These are phyloP conservation scores for Closterium sp. DNA, from an alignment of 139 green algal genomes.

Conservation along the genomic window DNA sequence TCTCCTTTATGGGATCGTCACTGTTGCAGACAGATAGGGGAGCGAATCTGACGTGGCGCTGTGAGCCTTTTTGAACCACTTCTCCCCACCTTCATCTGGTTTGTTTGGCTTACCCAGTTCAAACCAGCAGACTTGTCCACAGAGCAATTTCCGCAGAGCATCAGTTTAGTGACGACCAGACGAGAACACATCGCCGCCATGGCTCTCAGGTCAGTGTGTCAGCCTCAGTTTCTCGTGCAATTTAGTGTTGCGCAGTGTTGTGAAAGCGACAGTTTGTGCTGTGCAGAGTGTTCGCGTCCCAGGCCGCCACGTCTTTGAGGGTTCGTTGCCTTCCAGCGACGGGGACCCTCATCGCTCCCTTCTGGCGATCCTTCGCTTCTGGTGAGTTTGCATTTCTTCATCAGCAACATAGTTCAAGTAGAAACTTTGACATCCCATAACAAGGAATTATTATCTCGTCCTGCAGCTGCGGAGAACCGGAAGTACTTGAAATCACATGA, in stretches of 20 bases:
- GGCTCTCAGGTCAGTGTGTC: background rate
- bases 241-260: background rate
- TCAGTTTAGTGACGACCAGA: background rate
- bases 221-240: background rate
- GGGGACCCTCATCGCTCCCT: background rate
- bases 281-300: slow-evolving; percentile 6
- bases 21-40: background rate
- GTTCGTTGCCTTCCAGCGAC: background rate
- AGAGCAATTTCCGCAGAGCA: background rate
- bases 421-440: background rate
- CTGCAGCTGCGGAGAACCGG: slow-evolving; percentile 43
- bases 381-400: background rate
- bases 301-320: slow-evolving; percentile 13
- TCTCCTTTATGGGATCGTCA: background rate
- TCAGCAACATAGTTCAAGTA: too few relatives aligned
- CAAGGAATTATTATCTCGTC: slow-evolving; percentile 51
- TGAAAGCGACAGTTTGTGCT: background rate
- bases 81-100: background rate
- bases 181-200: background rate
- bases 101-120: background rate
- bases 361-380: background rate
- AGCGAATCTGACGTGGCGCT: background rate
- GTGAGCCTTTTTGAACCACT: background rate
- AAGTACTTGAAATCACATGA: slow-evolving; percentile 62
- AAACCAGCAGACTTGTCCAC: background rate